These are phyloP conservation scores for Fragilariopsis cylindrus DNA, from an alignment of 108 stramenopile species.

Conservation along the genomic window DNA sequence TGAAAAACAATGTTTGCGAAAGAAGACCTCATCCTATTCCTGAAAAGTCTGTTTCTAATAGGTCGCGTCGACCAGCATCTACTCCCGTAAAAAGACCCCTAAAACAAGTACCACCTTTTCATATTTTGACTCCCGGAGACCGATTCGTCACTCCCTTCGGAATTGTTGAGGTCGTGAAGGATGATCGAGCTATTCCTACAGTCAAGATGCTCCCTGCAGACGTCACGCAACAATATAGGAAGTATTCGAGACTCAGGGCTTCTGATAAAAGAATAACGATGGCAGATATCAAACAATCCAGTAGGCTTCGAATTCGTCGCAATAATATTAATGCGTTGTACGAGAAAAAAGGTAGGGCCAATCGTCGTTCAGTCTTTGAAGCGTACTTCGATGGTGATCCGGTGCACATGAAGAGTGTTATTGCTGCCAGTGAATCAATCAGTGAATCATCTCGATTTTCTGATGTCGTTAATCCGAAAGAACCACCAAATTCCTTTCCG, in stretches of 20 bases:
- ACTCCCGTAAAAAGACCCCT: too few relatives aligned
- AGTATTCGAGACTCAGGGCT: conserved; percentile 8
- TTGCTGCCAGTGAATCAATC: neutral
- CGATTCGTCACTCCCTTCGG: conserved; percentile 64
- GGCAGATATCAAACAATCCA: neutral
- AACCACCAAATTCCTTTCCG: conserved; percentile 43
- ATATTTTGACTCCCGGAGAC: conserved; percentile 47
- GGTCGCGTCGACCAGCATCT: too few relatives aligned
- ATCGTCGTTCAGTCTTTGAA: conserved; percentile 19
- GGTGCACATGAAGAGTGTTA: neutral
- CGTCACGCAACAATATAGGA: neutral
- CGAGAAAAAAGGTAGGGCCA: conserved; percentile 10
- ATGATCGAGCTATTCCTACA: conserved; percentile 50
- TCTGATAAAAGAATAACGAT: neutral
- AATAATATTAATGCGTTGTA: conserved; percentile 22
- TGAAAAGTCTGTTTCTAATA: too few relatives aligned
- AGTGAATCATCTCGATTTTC: neutral
- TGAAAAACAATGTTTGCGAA: too few relatives aligned
- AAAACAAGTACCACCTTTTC: conserved; percentile 22
- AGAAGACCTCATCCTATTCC: too few relatives aligned
- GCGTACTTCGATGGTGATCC: conserved; percentile 38
- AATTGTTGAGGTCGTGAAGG: conserved; percentile 71
- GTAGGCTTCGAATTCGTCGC: conserved; percentile 21
- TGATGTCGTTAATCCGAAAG: conserved; percentile 27
- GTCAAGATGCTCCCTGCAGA: neutral